These are phyloP conservation scores for Phialocephala sp. DNA, from an alignment of 2,329 filamentous ascomycete species.

Conservation along the genomic window DNA sequence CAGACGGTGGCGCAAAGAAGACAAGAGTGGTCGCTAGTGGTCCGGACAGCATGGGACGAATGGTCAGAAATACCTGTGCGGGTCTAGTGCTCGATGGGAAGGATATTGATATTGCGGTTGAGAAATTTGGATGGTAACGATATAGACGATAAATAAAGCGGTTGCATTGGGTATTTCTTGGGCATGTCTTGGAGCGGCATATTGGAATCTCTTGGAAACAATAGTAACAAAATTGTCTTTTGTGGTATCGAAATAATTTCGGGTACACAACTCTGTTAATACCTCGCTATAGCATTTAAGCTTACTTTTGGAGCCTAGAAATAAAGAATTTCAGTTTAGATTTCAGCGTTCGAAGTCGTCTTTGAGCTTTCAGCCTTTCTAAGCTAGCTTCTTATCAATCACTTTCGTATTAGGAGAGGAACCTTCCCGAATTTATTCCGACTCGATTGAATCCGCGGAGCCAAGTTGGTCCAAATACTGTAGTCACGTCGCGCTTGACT, in stretches of 20 bases:
- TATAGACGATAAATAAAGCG: background rate
- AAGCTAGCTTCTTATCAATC: too few species aligned
- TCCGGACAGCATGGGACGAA: conserved; percentile 65
- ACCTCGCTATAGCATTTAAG: background rate
- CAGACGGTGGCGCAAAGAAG: conserved; percentile 40
- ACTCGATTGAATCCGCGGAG: too few species aligned
- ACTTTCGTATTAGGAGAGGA: too few species aligned
- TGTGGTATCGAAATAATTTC: background rate
- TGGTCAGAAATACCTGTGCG: conserved; percentile 64
- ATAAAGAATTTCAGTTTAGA: background rate
- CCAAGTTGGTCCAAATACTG: too few species aligned
- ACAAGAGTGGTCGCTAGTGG: conserved; percentile 64
- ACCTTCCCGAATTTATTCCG: too few species aligned
- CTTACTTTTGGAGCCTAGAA: background rate
- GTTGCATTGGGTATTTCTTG: conserved; percentile 1
- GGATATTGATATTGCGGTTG: conserved; percentile 59
- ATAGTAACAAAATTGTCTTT: background rate
- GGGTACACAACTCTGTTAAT: background rate
- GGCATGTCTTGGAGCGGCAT: conserved; percentile 9
- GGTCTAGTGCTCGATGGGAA: conserved; percentile 53
- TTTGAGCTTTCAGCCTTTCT: too few species aligned
- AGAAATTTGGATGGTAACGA: conserved; percentile 71
- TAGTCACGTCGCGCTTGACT: too few species aligned
- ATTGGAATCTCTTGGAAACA: background rate
- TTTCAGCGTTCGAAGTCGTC: too few species aligned